Evolutionary conservation across 1,284 basidiomycete genomes (phyloP).

Genomic region (Ganoderma lingzhi): DNA sequence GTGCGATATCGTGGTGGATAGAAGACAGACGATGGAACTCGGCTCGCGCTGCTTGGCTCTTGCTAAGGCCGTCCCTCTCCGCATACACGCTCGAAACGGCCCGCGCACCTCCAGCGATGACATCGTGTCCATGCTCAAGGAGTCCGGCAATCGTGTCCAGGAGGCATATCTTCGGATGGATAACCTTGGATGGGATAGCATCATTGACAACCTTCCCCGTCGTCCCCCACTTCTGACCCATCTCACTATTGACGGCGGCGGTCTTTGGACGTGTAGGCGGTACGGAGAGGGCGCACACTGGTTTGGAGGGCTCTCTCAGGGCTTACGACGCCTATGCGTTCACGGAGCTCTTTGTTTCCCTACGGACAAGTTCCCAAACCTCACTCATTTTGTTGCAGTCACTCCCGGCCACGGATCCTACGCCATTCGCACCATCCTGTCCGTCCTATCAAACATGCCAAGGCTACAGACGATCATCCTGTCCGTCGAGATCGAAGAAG

Average conservation of each 20-base stretch:
- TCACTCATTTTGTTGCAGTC: neutral
- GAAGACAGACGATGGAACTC: neutral
- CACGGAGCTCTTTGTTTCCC: neutral
- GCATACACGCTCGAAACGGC: neutral
- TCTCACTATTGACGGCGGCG: neutral
- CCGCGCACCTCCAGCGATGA: neutral
- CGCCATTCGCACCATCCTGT: neutral
- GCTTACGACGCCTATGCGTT: neutral
- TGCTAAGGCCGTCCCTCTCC: neutral
- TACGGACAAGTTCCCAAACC: constrained; percentile 2
- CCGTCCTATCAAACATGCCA: neutral
- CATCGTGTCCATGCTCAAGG: neutral
- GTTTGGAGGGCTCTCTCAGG: neutral
- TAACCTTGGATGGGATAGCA: neutral
- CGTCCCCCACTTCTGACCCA: neutral
- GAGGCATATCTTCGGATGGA: neutral
- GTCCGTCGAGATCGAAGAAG: neutral
- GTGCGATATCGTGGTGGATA: constrained; percentile 1
- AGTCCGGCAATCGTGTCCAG: neutral
- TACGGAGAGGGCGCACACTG: neutral
- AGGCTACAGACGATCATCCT: neutral
- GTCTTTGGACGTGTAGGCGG: neutral
- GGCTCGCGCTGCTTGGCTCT: neutral
- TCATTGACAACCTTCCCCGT: neutral
- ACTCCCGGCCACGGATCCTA: too few species aligned